Evolutionary conservation across 2,329 filamentous ascomycete genomes (phyloP).

Genomic region (Apiospora hydei): DNA sequence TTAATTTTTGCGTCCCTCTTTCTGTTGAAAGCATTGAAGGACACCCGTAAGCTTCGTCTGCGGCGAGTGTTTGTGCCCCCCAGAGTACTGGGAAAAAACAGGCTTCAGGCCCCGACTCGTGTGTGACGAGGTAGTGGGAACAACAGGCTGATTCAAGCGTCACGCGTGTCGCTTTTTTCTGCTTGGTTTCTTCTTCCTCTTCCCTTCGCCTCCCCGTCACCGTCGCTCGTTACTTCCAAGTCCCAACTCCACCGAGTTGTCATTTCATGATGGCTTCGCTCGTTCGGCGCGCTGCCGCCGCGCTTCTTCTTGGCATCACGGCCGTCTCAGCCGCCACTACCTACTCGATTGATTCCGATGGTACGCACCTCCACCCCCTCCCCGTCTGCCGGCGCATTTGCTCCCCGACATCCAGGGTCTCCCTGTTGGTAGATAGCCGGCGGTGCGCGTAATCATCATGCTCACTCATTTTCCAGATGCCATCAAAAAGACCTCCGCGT

Average conservation of each 20-base stretch:
- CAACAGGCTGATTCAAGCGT: background rate
- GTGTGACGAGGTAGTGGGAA: background rate
- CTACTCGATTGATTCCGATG: constrained; percentile 28
- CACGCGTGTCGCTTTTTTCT: background rate
- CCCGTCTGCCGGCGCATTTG: background rate
- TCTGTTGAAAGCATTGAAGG: background rate
- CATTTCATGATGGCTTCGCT: constrained; percentile 24
- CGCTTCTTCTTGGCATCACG: constrained; percentile 24
- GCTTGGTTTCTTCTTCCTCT: no score
- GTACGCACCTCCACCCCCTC: constrained; percentile 20
- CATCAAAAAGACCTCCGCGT: constrained; percentile 56
- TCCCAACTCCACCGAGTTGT: background rate
- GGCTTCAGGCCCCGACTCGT: background rate
- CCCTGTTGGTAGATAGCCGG: background rate
- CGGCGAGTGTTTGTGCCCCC: background rate
- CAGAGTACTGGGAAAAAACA: background rate
- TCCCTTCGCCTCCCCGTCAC: background rate
- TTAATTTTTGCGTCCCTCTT: background rate
- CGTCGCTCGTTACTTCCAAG: constrained; percentile 2
- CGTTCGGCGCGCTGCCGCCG: constrained; percentile 23
- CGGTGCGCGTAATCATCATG: background rate
- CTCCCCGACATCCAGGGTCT: background rate
- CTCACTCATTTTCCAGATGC: constrained; percentile 44
- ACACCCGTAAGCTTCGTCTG: background rate
- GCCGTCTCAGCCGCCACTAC: constrained; percentile 24